Evolutionary conservation across 352 stramenopile species (phyloP).

Genomic region (Bremia lactucae): DNA sequence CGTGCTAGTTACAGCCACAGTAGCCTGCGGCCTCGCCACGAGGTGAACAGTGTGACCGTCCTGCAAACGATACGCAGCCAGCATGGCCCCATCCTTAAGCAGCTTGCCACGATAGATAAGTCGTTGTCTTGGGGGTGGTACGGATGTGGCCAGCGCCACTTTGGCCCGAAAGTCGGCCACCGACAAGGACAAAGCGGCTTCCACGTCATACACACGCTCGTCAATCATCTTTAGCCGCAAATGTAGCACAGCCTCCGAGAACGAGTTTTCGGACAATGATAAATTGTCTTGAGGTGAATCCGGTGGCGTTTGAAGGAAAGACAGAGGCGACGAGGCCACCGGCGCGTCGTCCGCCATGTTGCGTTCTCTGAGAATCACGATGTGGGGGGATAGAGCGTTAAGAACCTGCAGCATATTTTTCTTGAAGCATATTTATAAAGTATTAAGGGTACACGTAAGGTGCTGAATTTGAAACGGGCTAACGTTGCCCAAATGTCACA

Average conservation of each 20-base stretch:
- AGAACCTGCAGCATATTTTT: no score
- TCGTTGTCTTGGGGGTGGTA: conserved; percentile 59
- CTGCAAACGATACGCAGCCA: conserved; percentile 83
- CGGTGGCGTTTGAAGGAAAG: background rate
- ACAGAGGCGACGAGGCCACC: background rate
- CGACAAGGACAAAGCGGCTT: conserved; percentile 27
- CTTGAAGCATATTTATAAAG: no score
- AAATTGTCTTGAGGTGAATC: background rate
- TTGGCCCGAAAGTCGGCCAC: conserved; percentile 55
- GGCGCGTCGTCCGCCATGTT: conserved; percentile 3
- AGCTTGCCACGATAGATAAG: conserved; percentile 90
- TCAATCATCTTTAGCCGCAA: conserved; percentile 70
- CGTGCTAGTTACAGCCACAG: conserved; percentile 1
- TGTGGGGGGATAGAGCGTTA: no score
- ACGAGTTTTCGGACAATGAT: background rate
- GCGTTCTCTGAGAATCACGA: no score
- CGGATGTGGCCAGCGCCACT: conserved; percentile 40
- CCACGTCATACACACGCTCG: conserved; percentile 65
- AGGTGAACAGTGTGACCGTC: conserved; percentile 88
- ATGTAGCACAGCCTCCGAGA: conserved; percentile 11
- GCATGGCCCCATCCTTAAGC: conserved; percentile 60
- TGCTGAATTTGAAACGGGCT: no score
- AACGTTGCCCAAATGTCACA: no score
- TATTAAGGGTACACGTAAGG: no score
- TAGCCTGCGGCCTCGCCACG: conserved; percentile 46